Conservation (phyloP, 2,329 filamentous ascomycete species). For the Samsoniella hepiali region DNA sequence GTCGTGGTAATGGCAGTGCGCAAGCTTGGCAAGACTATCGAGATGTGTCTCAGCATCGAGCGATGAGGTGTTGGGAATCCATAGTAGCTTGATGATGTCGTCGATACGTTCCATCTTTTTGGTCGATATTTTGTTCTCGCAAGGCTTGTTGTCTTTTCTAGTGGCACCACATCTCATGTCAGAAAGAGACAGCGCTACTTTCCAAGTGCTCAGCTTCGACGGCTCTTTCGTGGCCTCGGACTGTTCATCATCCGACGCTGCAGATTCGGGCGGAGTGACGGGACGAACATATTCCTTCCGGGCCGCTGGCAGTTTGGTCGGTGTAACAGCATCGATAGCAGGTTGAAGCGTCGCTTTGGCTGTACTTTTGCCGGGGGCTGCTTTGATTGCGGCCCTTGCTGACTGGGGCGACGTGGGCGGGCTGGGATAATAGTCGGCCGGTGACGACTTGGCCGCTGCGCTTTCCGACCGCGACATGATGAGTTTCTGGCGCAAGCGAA, state of each 20-base stretch:
- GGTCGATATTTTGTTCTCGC: neutral
- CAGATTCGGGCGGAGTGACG: neutral
- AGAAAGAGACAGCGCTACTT: neutral
- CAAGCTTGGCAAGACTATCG: constrained; percentile 1
- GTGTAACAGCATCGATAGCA: neutral
- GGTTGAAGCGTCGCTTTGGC: neutral
- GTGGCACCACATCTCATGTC: constrained; percentile 2
- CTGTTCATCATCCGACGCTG: neutral
- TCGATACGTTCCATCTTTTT: neutral
- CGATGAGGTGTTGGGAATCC: neutral
- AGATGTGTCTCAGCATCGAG: neutral
- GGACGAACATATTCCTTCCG: neutral
- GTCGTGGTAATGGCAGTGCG: constrained; percentile 8
- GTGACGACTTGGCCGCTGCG: neutral
- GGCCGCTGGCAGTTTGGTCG: neutral
- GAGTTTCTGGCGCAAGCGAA: neutral
- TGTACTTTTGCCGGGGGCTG: neutral
- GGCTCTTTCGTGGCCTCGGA: neutral
- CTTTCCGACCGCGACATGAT: neutral
- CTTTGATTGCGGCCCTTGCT: neutral
- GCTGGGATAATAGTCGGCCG: constrained; percentile 1
- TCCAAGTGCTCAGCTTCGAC: neutral
- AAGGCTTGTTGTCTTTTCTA: neutral
- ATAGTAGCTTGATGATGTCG: neutral
- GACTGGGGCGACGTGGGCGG: constrained; percentile 9